phyloP scores from a whole-genome alignment of 2,329 filamentous ascomycete species.

The Dactylellina leptospora region DNA sequence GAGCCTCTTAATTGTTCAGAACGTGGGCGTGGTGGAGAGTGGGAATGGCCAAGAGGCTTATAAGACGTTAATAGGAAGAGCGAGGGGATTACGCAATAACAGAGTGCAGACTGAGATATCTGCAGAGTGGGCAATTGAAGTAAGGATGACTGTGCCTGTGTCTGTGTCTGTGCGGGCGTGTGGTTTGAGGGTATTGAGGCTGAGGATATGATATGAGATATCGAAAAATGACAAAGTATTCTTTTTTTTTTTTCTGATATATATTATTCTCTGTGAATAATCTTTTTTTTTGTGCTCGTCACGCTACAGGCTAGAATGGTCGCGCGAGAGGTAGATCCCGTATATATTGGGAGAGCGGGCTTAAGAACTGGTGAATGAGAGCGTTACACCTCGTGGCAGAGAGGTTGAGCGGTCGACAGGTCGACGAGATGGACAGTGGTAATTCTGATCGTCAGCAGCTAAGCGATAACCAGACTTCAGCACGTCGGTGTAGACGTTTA shows the following conservation, averaged over 20 bases:
- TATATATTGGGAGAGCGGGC: constrained; percentile 27
- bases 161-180: neutral
- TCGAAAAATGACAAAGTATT: neutral
- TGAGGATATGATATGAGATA: neutral
- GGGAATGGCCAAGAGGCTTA: constrained; percentile 12
- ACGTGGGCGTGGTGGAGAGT: constrained; percentile 5
- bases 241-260: neutral
- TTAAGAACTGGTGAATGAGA: constrained; percentile 11
- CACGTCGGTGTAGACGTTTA: neutral
- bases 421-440: neutral
- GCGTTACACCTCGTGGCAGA: constrained; percentile 21
- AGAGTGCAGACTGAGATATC: too few species aligned
- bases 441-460: constrained; percentile 42
- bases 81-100: constrained; percentile 21
- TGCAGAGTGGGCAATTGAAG: too few species aligned
- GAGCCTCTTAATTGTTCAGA: constrained; percentile 41
- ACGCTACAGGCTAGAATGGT: constrained; percentile 41
- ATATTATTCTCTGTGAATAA: neutral
- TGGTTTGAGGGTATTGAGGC: neutral
- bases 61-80: constrained; percentile 19
- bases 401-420: neutral
- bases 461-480: constrained; percentile 44
- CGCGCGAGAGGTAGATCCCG: constrained; percentile 49
- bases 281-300: neutral
- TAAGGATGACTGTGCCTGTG: too few species aligned